Conservation (phyloP, 768 basidiomycete genomes). For the Boletus edulis region DNA sequence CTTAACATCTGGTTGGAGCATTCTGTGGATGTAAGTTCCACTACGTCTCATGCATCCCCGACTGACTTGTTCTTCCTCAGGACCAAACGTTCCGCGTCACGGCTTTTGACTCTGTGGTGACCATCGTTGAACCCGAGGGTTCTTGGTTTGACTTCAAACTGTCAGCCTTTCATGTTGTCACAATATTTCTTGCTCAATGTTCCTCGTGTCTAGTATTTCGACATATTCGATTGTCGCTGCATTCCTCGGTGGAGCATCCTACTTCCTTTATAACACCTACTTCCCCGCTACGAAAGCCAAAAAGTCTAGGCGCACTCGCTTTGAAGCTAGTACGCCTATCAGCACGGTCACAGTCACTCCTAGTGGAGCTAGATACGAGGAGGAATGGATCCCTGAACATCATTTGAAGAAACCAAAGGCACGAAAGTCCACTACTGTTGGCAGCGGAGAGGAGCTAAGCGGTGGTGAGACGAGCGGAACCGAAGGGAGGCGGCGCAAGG, state of each 20-base stretch:
- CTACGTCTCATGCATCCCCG: not conserved
- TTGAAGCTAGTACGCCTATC: constrained; percentile 52
- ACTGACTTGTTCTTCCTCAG: constrained; percentile 31
- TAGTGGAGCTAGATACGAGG: constrained; percentile 68
- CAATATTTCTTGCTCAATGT: not conserved
- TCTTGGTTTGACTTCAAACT: constrained; percentile 80
- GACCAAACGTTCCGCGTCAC: constrained; percentile 56
- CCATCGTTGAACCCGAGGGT: constrained; percentile 74
- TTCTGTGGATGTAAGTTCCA: constrained; percentile 49
- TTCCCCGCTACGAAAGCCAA: constrained; percentile 60
- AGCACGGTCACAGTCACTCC: constrained; percentile 59
- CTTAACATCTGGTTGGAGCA: constrained; percentile 79
- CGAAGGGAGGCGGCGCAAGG: constrained; percentile 47
- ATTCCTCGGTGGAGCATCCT: constrained; percentile 60
- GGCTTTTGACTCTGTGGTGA: constrained; percentile 74
- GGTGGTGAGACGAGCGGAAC: constrained; percentile 62
- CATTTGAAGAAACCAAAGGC: constrained; percentile 70
- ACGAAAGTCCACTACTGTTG: constrained; percentile 44
- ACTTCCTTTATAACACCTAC: constrained; percentile 65
- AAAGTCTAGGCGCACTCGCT: constrained; percentile 41
- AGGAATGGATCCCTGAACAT: constrained; percentile 93
- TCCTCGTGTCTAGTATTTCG: constrained; percentile 40
- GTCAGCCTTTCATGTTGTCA: constrained; percentile 43
- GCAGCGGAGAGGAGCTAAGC: constrained; percentile 66
- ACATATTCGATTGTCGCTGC: constrained; percentile 70